These are phyloP conservation scores for Suillus tomentosus DNA, from an alignment of 768 basidiomycete species.

Conservation along the genomic window DNA sequence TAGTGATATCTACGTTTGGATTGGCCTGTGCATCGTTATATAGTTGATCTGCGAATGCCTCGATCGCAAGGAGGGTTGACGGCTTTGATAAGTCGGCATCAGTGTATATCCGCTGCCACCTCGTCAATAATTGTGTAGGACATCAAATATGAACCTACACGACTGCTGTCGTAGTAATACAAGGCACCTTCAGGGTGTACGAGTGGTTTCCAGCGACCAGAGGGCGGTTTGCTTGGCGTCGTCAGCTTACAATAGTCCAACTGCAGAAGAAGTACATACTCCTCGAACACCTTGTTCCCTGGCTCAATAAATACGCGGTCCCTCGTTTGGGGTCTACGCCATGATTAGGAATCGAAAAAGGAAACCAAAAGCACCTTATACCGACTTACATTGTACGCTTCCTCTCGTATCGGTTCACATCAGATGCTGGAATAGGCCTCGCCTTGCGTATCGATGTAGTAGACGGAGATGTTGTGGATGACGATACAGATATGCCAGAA, in stretches of 20 bases:
- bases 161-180: slow-evolving; percentile 47
- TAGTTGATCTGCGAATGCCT: slow-evolving; percentile 22
- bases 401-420: slow-evolving; percentile 10
- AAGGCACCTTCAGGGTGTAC: slow-evolving; percentile 57
- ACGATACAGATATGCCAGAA: background rate
- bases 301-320: slow-evolving; percentile 2
- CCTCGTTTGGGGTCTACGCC: background rate
- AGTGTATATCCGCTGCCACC: slow-evolving; percentile 44
- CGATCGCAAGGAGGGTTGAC: slow-evolving; percentile 29
- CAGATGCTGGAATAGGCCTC: background rate
- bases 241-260: background rate
- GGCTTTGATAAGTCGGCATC: slow-evolving; percentile 48
- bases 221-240: slow-evolving; percentile 2
- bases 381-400: slow-evolving; percentile 1
- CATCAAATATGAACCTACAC: slow-evolving; percentile 29
- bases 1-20: slow-evolving; percentile 28
- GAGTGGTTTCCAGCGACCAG: slow-evolving; percentile 42
- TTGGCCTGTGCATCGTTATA: slow-evolving; percentile 20
- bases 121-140: background rate
- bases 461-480: background rate
- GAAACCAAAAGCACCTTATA: background rate
- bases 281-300: slow-evolving; percentile 8
- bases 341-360: background rate
- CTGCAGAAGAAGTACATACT: background rate
- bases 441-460: background rate